These are phyloP conservation scores for Candida succiphila DNA, from an alignment of 805 yeast genomes.

Conservation along the genomic window DNA sequence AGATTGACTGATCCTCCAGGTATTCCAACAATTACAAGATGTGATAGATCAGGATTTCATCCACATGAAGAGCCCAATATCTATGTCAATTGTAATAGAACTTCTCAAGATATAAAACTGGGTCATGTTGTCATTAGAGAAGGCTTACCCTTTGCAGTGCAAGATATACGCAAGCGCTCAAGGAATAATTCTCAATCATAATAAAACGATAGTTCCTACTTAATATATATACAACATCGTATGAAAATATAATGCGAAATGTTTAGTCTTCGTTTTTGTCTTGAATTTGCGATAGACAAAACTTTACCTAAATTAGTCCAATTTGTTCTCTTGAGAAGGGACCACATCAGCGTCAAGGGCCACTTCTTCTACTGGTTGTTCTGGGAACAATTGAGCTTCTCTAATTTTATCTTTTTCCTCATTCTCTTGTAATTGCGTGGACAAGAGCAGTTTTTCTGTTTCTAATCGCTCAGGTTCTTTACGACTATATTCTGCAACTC, in stretches of 20 bases:
- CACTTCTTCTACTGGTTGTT: constrained; percentile 1
- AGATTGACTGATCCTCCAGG: constrained; percentile 62
- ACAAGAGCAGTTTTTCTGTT: constrained; percentile 28
- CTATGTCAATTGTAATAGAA: constrained; percentile 35
- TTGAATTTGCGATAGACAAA: too few species aligned
- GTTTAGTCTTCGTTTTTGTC: too few species aligned
- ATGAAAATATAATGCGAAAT: too few species aligned
- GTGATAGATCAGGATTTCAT: constrained; percentile 44
- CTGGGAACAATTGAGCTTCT: constrained; percentile 17
- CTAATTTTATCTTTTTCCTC: constrained; percentile 21
- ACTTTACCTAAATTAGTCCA: too few species aligned
- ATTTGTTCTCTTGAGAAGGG: too few species aligned
- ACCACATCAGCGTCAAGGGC: too few species aligned
- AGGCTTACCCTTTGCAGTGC: constrained; percentile 36
- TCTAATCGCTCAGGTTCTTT: constrained; percentile 36
- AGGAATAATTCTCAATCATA: not conserved
- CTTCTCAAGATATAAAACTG: constrained; percentile 15
- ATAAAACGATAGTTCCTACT: too few species aligned
- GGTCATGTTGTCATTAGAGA: constrained; percentile 41
- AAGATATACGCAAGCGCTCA: constrained; percentile 38
- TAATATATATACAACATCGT: too few species aligned
- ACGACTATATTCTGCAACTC: constrained; percentile 48
- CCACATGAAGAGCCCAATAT: constrained; percentile 45
- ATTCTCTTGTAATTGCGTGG: constrained; percentile 18
- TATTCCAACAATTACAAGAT: constrained; percentile 40